These are phyloP conservation scores for Carex arenaria DNA, from an alignment of 202 grass and related monocot genomes.

Conservation along the genomic window DNA sequence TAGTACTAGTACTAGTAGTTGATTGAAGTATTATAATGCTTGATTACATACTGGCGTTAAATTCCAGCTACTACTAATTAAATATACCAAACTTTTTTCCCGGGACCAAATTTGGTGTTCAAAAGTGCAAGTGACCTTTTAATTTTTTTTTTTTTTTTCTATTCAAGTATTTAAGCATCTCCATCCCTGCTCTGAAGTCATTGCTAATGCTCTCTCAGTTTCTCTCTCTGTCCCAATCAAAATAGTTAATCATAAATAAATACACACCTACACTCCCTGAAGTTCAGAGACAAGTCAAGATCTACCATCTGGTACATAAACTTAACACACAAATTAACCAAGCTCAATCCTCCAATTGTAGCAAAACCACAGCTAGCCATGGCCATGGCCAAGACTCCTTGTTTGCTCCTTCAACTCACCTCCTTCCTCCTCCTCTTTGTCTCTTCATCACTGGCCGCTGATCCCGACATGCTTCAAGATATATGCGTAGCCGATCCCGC, in stretches of 20 bases:
- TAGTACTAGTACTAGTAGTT: too few relatives aligned
- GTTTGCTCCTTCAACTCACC: background rate
- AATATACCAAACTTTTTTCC: background rate
- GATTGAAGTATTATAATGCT: too few relatives aligned
- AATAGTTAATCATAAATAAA: constrained; percentile 8
- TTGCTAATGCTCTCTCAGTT: background rate
- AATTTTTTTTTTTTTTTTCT: background rate
- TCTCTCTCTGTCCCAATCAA: background rate
- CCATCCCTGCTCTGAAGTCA: background rate
- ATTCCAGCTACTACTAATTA: background rate
- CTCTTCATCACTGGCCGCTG: constrained; percentile 26
- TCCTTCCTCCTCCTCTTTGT: constrained; percentile 20
- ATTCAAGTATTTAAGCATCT: constrained; percentile 6
- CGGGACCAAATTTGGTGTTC: background rate
- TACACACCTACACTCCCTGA: background rate
- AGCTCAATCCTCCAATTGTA: constrained; percentile 1
- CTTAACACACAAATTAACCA: constrained; percentile 2
- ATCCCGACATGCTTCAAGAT: constrained; percentile 69
- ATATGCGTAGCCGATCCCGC: constrained; percentile 57
- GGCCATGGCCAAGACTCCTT: constrained; percentile 5
- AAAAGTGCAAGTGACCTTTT: background rate
- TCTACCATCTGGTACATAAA: constrained; percentile 19
- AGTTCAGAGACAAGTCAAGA: background rate
- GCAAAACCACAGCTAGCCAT: background rate
- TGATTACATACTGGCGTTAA: too few relatives aligned